phyloP scores from a whole-genome alignment of 495 filamentous ascomycete species.

The Haplographium delicatum region DNA sequence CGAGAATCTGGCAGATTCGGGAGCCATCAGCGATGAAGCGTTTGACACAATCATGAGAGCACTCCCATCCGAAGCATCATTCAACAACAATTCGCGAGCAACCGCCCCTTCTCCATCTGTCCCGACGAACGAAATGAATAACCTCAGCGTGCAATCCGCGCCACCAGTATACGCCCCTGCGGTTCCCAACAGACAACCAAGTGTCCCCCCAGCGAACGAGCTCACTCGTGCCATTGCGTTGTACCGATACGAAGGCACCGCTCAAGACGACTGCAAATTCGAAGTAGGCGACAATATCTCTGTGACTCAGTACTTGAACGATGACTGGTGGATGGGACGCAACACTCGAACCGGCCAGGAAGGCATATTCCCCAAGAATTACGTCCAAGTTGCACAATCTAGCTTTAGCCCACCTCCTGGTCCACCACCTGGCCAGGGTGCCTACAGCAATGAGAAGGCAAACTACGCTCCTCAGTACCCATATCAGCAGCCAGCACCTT shows the following conservation, averaged over 20 bases:
- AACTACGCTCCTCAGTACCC: constrained; percentile 5
- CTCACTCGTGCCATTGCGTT: constrained; percentile 72
- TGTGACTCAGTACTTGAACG: constrained; percentile 87
- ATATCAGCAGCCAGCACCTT: constrained; percentile 27
- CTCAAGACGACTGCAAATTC: constrained; percentile 74
- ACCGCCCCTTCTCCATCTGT: constrained; percentile 32
- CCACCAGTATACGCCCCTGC: constrained; percentile 41
- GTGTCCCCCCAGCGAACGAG: constrained; percentile 46
- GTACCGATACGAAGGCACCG: constrained; percentile 70
- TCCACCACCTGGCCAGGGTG: background rate
- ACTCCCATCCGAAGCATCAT: constrained; percentile 61
- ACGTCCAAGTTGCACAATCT: constrained; percentile 55
- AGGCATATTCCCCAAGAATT: constrained; percentile 87
- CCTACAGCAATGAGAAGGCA: constrained; percentile 21
- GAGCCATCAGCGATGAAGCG: constrained; percentile 63
- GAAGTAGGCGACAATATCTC: constrained; percentile 69
- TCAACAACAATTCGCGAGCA: constrained; percentile 22
- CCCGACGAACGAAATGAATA: constrained; percentile 27
- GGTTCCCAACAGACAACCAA: constrained; percentile 43
- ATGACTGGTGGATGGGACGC: constrained; percentile 92
- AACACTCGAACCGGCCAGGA: constrained; percentile 73
- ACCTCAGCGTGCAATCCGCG: constrained; percentile 34
- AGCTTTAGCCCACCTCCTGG: too few species aligned
- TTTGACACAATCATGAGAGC: constrained; percentile 66
- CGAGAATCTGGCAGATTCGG: constrained; percentile 76